phyloP scores from a whole-genome alignment of 495 filamentous ascomycete species.

The Penicillium cataractarum region DNA sequence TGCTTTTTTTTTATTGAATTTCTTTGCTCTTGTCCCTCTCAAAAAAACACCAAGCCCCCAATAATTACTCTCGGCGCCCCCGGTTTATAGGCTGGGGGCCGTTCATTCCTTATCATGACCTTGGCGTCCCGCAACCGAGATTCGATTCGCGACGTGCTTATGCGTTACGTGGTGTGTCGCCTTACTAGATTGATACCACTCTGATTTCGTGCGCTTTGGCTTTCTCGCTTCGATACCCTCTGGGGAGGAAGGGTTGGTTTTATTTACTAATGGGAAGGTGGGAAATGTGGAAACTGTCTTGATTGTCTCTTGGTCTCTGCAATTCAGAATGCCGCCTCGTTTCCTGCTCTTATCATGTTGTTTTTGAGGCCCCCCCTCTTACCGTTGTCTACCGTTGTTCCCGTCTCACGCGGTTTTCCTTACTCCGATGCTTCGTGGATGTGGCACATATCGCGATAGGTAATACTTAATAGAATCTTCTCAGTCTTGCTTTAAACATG shows the following conservation, averaged over 20 bases:
- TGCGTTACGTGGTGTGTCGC: slow-evolving; percentile 46
- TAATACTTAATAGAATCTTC: slow-evolving; percentile 44
- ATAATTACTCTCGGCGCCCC: slow-evolving; percentile 20
- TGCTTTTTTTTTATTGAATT: slow-evolving; percentile 25
- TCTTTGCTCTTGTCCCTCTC: slow-evolving; percentile 6
- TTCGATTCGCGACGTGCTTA: slow-evolving; percentile 38
- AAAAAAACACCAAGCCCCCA: slow-evolving; percentile 23
- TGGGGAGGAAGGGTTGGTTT: slow-evolving; percentile 37
- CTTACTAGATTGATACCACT: slow-evolving; percentile 59
- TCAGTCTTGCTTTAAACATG: slow-evolving; percentile 22
- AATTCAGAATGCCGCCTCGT: slow-evolving; percentile 11
- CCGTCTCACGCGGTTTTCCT: slow-evolving; percentile 24
- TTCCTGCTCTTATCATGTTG: slow-evolving; percentile 12
- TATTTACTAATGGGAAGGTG: slow-evolving; percentile 4
- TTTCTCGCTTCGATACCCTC: slow-evolving; percentile 45
- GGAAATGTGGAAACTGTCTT: slow-evolving; percentile 10
- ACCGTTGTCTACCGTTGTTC: slow-evolving; percentile 32
- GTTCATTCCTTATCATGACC: slow-evolving; percentile 46
- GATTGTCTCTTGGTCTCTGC: slow-evolving; percentile 11
- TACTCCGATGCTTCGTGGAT: slow-evolving; percentile 22
- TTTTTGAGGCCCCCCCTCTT: slow-evolving; percentile 7
- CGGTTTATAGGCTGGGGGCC: slow-evolving; percentile 22
- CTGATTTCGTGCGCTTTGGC: slow-evolving; percentile 34
- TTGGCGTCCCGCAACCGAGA: slow-evolving; percentile 40
- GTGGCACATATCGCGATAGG: slow-evolving; percentile 34